Conservation (phyloP, 495 filamentous ascomycete genomes). For the Lophium mytilinum region DNA sequence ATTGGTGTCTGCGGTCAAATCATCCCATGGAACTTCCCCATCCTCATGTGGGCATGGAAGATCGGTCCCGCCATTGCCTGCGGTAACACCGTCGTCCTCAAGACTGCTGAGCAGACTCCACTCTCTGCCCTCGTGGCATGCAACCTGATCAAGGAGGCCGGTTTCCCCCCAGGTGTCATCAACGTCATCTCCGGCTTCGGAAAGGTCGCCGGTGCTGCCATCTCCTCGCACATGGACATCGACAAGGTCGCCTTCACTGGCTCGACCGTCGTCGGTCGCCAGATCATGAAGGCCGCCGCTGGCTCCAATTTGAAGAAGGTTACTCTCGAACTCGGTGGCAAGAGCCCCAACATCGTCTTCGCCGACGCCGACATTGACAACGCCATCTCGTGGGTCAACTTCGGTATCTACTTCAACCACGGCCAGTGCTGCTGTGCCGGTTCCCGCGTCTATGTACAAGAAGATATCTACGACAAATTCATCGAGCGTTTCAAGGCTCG, state of each 20-base stretch:
- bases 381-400: slow-evolving; percentile 97
- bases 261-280: slow-evolving; percentile 81
- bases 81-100: slow-evolving; percentile 85
- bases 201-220: slow-evolving; percentile 79
- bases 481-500: slow-evolving; percentile 80
- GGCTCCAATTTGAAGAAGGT: slow-evolving; percentile 98
- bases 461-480: slow-evolving; percentile 94
- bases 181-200: slow-evolving; percentile 95
- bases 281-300: slow-evolving; percentile 93
- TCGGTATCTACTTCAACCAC: slow-evolving; percentile 98
- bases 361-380: slow-evolving; percentile 92
- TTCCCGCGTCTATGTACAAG: slow-evolving; percentile 92
- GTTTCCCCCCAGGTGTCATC: slow-evolving; percentile 91
- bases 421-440: slow-evolving; percentile 98
- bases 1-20: slow-evolving; percentile 92
- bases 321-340: slow-evolving; percentile 95
- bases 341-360: slow-evolving; percentile 97
- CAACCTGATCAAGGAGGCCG: slow-evolving; percentile 81
- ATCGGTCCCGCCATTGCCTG: slow-evolving; percentile 85
- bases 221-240: slow-evolving; percentile 91
- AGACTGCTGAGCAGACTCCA: slow-evolving; percentile 95
- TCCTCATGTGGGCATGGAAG: slow-evolving; percentile 98
- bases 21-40: slow-evolving; percentile 97
- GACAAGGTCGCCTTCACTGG: slow-evolving; percentile 99
- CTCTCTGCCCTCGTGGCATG: slow-evolving; percentile 77